These are phyloP conservation scores for Xylariaceae sp. DNA, from an alignment of 2,329 filamentous ascomycete species.

Conservation along the genomic window DNA sequence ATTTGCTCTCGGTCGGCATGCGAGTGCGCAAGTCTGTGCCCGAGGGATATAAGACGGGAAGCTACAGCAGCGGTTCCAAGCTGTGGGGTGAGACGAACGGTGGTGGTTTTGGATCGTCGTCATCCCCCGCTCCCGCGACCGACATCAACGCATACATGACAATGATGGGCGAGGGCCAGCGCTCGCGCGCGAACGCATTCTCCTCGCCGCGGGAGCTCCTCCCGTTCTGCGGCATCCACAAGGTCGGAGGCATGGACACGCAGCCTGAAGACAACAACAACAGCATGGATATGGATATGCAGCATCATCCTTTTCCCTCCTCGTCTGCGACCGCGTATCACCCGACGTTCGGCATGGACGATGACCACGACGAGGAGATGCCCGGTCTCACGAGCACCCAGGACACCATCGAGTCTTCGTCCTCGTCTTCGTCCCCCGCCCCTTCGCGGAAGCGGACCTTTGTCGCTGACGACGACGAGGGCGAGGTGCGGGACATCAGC, in stretches of 20 bases:
- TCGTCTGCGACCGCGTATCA: slow-evolving; percentile 7
- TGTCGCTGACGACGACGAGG: slow-evolving; percentile 38
- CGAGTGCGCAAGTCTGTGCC: slow-evolving; percentile 87
- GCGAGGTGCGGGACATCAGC: slow-evolving; percentile 14
- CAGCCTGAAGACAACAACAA: slow-evolving; percentile 43
- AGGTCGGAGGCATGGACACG: slow-evolving; percentile 60
- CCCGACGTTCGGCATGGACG: slow-evolving; percentile 14
- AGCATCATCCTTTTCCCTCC: slow-evolving; percentile 11
- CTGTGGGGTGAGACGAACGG: too few relatives aligned
- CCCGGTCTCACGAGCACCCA: slow-evolving; percentile 51
- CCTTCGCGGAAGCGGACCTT: slow-evolving; percentile 40
- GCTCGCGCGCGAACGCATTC: slow-evolving; percentile 26
- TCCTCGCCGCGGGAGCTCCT: slow-evolving; percentile 55
- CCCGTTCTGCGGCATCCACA: slow-evolving; percentile 77
- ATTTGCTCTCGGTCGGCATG: slow-evolving; percentile 90
- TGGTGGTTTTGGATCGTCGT: too few relatives aligned
- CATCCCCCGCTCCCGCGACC: too few relatives aligned
- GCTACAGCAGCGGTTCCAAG: slow-evolving; percentile 40
- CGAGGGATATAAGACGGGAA: slow-evolving; percentile 84
- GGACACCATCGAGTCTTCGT: slow-evolving; percentile 45
- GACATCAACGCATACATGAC: too few relatives aligned
- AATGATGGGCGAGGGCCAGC: slow-evolving; percentile 18
- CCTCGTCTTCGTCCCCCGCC: too few relatives aligned
- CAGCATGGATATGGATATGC: slow-evolving; percentile 14
- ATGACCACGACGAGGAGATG: slow-evolving; percentile 28